These are phyloP conservation scores for Yarrowia sp. DNA, from an alignment of 805 yeast genomes.

Conservation along the genomic window DNA sequence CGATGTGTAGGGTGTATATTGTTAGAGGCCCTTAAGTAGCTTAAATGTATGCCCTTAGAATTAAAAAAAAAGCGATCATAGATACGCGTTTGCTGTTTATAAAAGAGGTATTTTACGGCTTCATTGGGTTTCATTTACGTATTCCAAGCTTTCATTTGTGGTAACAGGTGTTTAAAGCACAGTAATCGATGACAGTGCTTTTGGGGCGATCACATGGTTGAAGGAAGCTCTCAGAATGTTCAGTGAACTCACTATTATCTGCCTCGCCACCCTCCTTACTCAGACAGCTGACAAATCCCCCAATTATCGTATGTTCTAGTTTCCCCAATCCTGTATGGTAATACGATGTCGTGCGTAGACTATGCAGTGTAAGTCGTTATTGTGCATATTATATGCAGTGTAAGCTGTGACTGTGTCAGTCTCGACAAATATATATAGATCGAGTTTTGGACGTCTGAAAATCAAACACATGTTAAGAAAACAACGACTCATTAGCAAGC, in stretches of 20 bases:
- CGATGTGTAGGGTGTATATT: no score
- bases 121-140: no score
- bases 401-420: not conserved
- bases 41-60: no score
- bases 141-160: no score
- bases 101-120: not conserved
- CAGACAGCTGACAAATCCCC: not conserved
- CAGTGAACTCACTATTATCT: no score
- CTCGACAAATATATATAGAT: not conserved
- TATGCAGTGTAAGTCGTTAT: not conserved
- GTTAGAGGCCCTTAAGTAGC: no score
- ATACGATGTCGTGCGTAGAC: slow-evolving; percentile 4
- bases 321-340: not conserved
- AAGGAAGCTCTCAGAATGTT: no score
- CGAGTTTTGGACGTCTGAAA: not conserved
- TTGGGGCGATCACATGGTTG: no score
- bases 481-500: slow-evolving; percentile 1
- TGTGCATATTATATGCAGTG: not conserved
- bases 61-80: no score
- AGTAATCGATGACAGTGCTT: no score
- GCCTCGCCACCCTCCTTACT: no score
- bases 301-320: not conserved
- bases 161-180: no score
- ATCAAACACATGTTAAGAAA: not conserved
- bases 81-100: not conserved